Percentiles rank a stretch among this genome's conserved stretches.
phyloP scores from a whole-genome alignment of 805 yeast species.

The Saccharomyces eubayanus region DNA sequence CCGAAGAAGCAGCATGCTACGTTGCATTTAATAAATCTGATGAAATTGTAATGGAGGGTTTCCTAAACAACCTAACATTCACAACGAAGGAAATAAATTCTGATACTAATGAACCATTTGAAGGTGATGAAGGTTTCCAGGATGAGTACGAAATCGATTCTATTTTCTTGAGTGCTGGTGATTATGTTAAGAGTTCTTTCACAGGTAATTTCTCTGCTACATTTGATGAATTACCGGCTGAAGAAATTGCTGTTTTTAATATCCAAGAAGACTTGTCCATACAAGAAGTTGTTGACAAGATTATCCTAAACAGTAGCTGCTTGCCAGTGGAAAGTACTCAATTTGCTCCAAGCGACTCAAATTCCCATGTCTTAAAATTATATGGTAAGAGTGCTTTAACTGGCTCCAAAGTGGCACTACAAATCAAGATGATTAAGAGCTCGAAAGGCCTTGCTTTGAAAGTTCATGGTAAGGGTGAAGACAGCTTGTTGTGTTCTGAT shows the following conservation, averaged over 20 bases:
- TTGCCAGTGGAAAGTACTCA: slow-evolving; percentile 71
- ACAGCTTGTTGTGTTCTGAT: slow-evolving; percentile 28
- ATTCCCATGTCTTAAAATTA: slow-evolving; percentile 63
- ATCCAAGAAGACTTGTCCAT: slow-evolving; percentile 42
- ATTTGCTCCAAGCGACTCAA: slow-evolving; percentile 46
- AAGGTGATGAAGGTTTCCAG: slow-evolving; percentile 74
- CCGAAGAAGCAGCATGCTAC: slow-evolving; percentile 63
- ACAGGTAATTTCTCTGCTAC: slow-evolving; percentile 64
- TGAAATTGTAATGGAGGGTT: slow-evolving; percentile 40
- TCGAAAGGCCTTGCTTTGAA: slow-evolving; percentile 44
- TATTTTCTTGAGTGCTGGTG: slow-evolving; percentile 64
- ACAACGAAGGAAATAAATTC: slow-evolving; percentile 74
- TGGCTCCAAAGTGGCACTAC: slow-evolving; percentile 39
- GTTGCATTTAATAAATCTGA: slow-evolving; percentile 60
- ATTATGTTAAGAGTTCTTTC: slow-evolving; percentile 69
- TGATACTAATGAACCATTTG: slow-evolving; percentile 55
- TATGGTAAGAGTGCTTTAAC: slow-evolving; percentile 58
- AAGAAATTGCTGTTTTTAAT: slow-evolving; percentile 58
- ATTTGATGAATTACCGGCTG: slow-evolving; percentile 65
- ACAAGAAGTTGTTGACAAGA: slow-evolving; percentile 48
- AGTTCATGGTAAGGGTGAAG: slow-evolving; percentile 51
- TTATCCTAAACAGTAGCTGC: slow-evolving; percentile 49
- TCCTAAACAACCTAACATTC: slow-evolving; percentile 63
- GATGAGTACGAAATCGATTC: slow-evolving; percentile 91
- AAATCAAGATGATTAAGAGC: slow-evolving; percentile 47